Conservation (phyloP, 768 basidiomycete genomes). For the Fomitopsis pulvina region DNA sequence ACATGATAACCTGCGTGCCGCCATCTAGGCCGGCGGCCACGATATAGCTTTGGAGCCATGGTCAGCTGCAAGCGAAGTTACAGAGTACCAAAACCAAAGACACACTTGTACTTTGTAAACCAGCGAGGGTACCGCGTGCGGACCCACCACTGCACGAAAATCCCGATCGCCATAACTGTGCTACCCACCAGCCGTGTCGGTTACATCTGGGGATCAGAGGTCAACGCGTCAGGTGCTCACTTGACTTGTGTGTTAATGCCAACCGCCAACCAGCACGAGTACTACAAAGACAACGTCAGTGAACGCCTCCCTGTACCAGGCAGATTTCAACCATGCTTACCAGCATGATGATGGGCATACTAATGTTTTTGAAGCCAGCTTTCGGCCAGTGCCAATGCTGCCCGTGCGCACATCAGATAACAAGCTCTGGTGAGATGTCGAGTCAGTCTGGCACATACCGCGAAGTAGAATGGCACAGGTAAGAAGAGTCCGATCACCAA, state of each 20-base stretch:
- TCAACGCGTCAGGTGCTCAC: too few species aligned
- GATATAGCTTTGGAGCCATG: constrained; percentile 26
- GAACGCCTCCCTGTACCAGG: constrained; percentile 29
- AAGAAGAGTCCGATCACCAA: constrained; percentile 43
- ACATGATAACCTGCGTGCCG: constrained; percentile 32
- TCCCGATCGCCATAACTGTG: constrained; percentile 34
- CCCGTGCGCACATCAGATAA: not conserved
- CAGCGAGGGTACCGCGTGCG: constrained; percentile 30
- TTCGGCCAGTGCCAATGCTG: constrained; percentile 41
- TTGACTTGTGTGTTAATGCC: constrained; percentile 53
- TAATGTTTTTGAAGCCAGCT: constrained; percentile 38
- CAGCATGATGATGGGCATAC: constrained; percentile 37
- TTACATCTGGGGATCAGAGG: not conserved
- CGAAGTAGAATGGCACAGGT: constrained; percentile 50
- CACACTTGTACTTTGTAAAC: constrained; percentile 23
- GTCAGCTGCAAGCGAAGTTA: not conserved
- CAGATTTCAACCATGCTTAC: constrained; percentile 22
- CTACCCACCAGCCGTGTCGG: too few species aligned
- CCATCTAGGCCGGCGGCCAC: constrained; percentile 32
- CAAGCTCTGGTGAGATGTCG: not conserved
- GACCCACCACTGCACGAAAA: constrained; percentile 42
- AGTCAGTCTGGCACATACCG: constrained; percentile 9
- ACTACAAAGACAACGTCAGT: constrained; percentile 7
- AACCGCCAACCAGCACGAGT: constrained; percentile 40
- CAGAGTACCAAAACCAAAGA: not conserved